Base-by-base conservation (phyloP, 345 rosid genomes). In the Erucastrum elatum region DNA sequence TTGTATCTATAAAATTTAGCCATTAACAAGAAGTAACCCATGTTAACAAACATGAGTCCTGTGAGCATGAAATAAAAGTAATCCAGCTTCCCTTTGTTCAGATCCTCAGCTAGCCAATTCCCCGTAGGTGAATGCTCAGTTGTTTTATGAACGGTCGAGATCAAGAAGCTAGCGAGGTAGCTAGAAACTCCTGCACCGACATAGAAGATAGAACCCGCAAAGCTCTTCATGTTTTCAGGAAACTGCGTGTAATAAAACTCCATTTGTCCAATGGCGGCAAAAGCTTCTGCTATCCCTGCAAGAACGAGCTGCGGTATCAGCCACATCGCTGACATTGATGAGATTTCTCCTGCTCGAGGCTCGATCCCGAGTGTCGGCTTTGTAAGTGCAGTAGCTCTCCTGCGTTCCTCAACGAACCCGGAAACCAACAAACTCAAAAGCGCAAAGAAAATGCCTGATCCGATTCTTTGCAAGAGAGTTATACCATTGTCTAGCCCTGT, bases 181-280 rank as follows among this genome's bases (percentile, higher is more conserved):
- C 78, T 80, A n/a, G 87, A 85, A 21, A 56, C 61, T 26, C 84
- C 87, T 17, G 6, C 9, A 2, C 85, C 84, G 0, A 71, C 69
- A 8, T 70, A 77, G 67, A 55, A 77, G 71, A 77, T 66, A 25
- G 85, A 71, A 41, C 82, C 85, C 0, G 84, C 85, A 11, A 85
- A 72, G 68, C 85, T 86, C 66, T 53, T 86, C 88, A 86, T 86
- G 74, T 84, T 86, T 62, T 86, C 88, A 4, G 89, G 87, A 58
- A 86, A 84, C 74, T 86, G 86, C 75, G 83, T 86, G 84, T 86
- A 86, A 82, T 84, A 86, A 65, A 86, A 84, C 74, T 83, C 89
- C 75, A 81, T 64, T 51, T 81, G 85, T 31, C 85, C 87, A 39
- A 82, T 70, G 27, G 81, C 74, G 39, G 80, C 62, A 64, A 81